A percentile compares a stretch with the other conserved stretches of the same genome.
phyloP scores from a whole-genome alignment of 257 asterid genomes.

The Penstemon newberryi region DNA sequence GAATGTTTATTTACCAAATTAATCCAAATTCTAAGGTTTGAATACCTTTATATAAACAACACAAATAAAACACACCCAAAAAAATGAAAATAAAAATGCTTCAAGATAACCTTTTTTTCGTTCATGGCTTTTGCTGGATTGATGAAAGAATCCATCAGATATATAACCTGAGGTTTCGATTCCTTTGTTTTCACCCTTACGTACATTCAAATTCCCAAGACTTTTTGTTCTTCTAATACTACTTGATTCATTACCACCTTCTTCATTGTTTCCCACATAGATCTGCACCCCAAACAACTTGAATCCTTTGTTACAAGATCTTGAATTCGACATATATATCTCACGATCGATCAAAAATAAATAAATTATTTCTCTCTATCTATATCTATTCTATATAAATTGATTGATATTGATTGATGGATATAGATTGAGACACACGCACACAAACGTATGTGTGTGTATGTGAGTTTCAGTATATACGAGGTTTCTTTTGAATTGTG shows the following conservation, averaged over 20 bases:
- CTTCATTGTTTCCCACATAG: slow-evolving; percentile 11
- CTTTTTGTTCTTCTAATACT: slow-evolving; percentile 50
- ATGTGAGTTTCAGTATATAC: no score
- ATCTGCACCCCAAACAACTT: slow-evolving; percentile 64
- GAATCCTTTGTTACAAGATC: slow-evolving; percentile 21
- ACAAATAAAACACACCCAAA: no score
- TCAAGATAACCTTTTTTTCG: slow-evolving; percentile 39
- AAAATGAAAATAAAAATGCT: not conserved
- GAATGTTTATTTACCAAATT: not conserved
- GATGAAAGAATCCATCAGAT: slow-evolving; percentile 47
- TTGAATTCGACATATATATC: no score
- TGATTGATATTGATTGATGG: no score
- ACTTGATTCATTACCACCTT: not conserved
- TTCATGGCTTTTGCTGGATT: slow-evolving; percentile 23
- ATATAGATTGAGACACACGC: no score
- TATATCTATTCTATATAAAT: no score
- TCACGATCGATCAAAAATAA: no score
- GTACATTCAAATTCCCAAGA: slow-evolving; percentile 36
- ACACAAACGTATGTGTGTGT: no score
- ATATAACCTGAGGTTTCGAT: slow-evolving; percentile 36
- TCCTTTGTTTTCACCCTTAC: slow-evolving; percentile 15
- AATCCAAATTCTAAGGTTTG: no score
- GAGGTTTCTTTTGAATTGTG: no score
- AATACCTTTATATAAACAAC: not conserved
- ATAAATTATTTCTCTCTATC: no score